Evolutionary conservation across 1,139 yeast genomes (phyloP).

Genomic region (Arxiozyma telluris): DNA sequence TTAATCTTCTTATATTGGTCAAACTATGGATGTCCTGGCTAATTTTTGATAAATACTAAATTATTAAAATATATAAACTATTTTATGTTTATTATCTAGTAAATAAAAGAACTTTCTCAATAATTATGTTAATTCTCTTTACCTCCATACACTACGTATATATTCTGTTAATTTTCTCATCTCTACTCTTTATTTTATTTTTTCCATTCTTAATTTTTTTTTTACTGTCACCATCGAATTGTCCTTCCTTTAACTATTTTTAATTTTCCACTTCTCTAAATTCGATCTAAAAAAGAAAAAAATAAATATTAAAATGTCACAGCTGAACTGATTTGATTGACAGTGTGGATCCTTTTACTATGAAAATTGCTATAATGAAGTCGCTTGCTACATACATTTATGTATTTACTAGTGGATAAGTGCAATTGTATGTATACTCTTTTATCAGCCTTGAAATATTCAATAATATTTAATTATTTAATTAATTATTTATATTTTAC

Average conservation of each 20-base stretch:
- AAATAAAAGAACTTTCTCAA: not conserved
- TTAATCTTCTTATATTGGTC: not conserved
- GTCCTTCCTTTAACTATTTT: not conserved
- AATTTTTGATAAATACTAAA: too few relatives aligned
- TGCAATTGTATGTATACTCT: too few relatives aligned
- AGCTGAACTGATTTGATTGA: too few relatives aligned
- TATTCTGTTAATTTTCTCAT: not conserved
- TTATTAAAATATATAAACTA: too few relatives aligned
- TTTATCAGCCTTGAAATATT: not conserved
- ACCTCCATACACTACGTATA: too few relatives aligned
- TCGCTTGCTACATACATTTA: too few relatives aligned
- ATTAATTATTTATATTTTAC: not conserved
- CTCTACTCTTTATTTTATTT: not conserved
- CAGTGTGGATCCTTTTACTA: too few relatives aligned
- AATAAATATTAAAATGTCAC: not conserved
- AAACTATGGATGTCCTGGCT: not conserved
- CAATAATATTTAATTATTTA: too few relatives aligned
- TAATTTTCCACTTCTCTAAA: not conserved
- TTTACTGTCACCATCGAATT: not conserved
- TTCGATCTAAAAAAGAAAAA: not conserved
- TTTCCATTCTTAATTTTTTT: not conserved
- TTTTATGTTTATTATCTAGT: not conserved
- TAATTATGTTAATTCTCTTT: too few relatives aligned
- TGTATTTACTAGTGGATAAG: too few relatives aligned
- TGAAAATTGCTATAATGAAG: not conserved